A percentile compares a stretch with the other conserved stretches of the same genome.
phyloP scores from a whole-genome alignment of 2,329 filamentous ascomycete species.

The Sporothrix protearum region DNA sequence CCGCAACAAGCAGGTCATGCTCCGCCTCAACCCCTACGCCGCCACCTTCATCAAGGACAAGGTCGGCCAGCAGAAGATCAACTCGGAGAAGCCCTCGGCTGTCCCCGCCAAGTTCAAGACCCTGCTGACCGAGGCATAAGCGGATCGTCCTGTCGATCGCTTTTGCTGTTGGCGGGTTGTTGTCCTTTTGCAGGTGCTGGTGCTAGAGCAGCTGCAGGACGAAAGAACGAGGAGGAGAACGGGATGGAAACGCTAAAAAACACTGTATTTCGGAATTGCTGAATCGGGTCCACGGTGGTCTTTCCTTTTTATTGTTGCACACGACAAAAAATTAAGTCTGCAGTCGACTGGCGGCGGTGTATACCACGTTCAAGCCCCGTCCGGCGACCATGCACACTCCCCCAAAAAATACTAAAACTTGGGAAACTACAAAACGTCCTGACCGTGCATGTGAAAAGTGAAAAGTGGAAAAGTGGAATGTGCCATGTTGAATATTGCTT shows the following conservation, averaged over 20 bases:
- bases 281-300: constrained; percentile 8
- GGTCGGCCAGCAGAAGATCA: constrained; percentile 64
- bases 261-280: not conserved
- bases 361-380: constrained; percentile 4
- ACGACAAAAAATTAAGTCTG: constrained; percentile 10
- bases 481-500: too few species aligned
- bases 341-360: not conserved
- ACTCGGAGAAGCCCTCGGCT: constrained; percentile 30
- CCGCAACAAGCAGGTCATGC: constrained; percentile 96
- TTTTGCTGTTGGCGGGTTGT: too few species aligned
- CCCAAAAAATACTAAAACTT: constrained; percentile 27
- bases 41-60: constrained; percentile 83
- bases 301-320: constrained; percentile 1
- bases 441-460: not conserved
- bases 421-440: constrained; percentile 16
- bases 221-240: not conserved
- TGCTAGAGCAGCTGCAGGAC: not conserved
- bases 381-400: not conserved
- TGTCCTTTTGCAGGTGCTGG: not conserved
- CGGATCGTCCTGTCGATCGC: not conserved
- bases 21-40: constrained; percentile 98
- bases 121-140: constrained; percentile 31
- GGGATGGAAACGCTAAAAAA: not conserved
- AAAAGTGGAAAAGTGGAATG: too few species aligned
- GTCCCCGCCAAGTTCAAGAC: constrained; percentile 32